These are phyloP conservation scores for Cyclotella atomus DNA, from an alignment of 108 stramenopile species.

Conservation along the genomic window DNA sequence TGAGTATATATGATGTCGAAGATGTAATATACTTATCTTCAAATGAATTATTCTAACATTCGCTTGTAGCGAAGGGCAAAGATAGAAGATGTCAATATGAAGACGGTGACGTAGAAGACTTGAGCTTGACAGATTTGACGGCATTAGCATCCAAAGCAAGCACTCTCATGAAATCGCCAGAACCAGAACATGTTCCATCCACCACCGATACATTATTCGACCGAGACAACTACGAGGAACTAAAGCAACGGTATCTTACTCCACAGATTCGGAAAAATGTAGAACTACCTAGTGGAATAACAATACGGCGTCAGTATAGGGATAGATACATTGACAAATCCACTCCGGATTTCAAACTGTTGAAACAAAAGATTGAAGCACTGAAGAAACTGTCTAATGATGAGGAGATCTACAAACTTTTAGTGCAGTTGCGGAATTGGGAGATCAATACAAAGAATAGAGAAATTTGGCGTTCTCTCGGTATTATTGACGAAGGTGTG, in stretches of 20 bases:
- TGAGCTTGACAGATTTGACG: neutral
- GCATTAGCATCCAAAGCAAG: neutral
- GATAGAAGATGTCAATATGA: neutral
- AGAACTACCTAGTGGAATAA: constrained; percentile 29
- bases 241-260: constrained; percentile 27
- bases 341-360: constrained; percentile 13
- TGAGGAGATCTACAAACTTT: constrained; percentile 25
- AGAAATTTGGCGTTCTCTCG: neutral
- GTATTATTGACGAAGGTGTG: constrained; percentile 7
- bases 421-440: constrained; percentile 27
- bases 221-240: constrained; percentile 18
- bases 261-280: constrained; percentile 15
- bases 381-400: constrained; percentile 5
- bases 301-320: constrained; percentile 13
- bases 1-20: neutral
- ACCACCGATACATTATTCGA: neutral
- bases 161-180: neutral
- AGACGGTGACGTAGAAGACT: neutral
- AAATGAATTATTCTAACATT: neutral
- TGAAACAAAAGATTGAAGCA: constrained; percentile 20
- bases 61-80: neutral
- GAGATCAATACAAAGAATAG: constrained; percentile 26
- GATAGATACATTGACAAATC: constrained; percentile 24
- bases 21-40: neutral
- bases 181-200: constrained; percentile 10